Evolutionary conservation across 1,139 yeast species (phyloP).

Genomic region (Magnusiomyces starmeri): DNA sequence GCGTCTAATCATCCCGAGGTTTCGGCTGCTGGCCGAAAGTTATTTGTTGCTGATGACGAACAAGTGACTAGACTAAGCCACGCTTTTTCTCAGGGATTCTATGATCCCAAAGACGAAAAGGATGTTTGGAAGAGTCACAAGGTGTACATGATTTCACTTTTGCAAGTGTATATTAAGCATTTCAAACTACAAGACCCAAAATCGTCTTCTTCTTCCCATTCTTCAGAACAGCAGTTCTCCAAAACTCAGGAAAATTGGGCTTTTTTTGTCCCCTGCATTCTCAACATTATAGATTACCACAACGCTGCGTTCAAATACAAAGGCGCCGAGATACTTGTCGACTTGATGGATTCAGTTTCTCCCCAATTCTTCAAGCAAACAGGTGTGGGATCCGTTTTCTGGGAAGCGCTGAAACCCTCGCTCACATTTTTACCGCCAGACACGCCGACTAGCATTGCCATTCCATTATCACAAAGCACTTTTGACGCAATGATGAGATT

Average conservation of each 20-base stretch:
- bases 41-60: conserved; percentile 9
- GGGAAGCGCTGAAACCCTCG: conserved; percentile 38
- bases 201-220: no score
- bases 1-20: conserved; percentile 17
- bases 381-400: conserved; percentile 41
- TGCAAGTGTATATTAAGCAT: conserved; percentile 32
- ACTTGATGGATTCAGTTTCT: conserved; percentile 27
- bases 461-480: conserved; percentile 19
- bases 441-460: conserved; percentile 32
- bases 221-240: no score
- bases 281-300: conserved; percentile 47
- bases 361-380: conserved; percentile 31
- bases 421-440: conserved; percentile 43
- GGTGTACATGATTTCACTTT: conserved; percentile 26
- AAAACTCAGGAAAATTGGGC: conserved; percentile 37
- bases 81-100: background rate
- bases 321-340: conserved; percentile 37
- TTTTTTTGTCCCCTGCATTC: conserved; percentile 41
- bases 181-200: conserved; percentile 9
- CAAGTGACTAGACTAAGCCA: background rate
- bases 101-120: conserved; percentile 6
- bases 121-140: conserved; percentile 34
- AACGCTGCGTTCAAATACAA: conserved; percentile 41
- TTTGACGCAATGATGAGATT: conserved; percentile 24
- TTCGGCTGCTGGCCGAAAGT: conserved; percentile 19